Evolutionary conservation across 2,329 filamentous ascomycete genomes (phyloP).

Genomic region (Ascochyta lentis): DNA sequence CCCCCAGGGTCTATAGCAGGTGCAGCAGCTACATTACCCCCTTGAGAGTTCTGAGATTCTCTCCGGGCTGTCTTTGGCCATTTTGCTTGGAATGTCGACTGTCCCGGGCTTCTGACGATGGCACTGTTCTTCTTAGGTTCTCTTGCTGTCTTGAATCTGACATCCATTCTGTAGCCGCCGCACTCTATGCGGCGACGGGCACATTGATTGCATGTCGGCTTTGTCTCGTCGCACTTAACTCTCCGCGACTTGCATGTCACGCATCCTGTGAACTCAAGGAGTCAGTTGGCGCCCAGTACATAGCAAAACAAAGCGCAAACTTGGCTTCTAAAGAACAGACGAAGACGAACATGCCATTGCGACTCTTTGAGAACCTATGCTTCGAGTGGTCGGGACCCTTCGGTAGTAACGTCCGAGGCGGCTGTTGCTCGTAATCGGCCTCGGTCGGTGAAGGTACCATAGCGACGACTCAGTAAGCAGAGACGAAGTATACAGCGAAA

Average conservation of each 20-base stretch:
- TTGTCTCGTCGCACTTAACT: conserved; percentile 74
- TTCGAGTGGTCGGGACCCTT: conserved; percentile 10
- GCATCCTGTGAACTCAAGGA: conserved; percentile 59
- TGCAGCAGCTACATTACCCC: not conserved
- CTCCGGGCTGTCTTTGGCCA: conserved; percentile 3
- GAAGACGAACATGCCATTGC: conserved; percentile 22
- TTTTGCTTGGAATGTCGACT: conserved; percentile 7
- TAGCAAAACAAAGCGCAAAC: not conserved
- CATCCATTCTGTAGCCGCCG: conserved; percentile 74
- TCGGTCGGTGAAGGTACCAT: conserved; percentile 9
- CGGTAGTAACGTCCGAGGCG: not conserved
- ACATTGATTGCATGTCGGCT: conserved; percentile 71
- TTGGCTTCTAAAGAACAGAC: conserved; percentile 2
- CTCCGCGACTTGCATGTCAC: conserved; percentile 75
- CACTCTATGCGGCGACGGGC: conserved; percentile 68
- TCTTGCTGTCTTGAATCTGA: conserved; percentile 63
- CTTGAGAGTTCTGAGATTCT: not conserved
- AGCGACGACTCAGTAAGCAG: not conserved
- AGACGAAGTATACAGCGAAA: not conserved
- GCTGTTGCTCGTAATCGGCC: conserved; percentile 1
- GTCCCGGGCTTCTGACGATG: conserved; percentile 38
- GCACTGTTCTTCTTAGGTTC: conserved; percentile 18
- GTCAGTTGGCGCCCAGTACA: conserved; percentile 9
- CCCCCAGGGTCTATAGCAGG: not conserved
- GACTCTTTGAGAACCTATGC: conserved; percentile 16